Evolutionary conservation across 2,329 filamentous ascomycete species (phyloP).

Genomic region (Ophiocordyceps camponoti-floridani): DNA sequence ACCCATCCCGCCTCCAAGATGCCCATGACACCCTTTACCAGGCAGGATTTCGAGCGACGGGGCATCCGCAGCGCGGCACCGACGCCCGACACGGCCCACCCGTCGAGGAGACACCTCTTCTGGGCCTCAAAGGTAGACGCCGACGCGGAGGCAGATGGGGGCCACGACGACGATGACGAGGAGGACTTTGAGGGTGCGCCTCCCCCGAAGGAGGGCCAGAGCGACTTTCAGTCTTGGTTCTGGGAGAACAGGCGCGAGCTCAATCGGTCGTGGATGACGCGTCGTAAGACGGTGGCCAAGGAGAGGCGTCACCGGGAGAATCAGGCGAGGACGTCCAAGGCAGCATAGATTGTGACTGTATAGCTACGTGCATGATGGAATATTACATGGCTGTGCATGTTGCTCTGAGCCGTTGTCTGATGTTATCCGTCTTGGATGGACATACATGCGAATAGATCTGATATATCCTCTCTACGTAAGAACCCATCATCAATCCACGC

Average conservation of each 20-base stretch:
- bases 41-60: constrained; percentile 58
- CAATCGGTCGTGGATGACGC: constrained; percentile 47
- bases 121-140: constrained; percentile 27
- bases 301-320: constrained; percentile 51
- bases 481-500: too few species aligned
- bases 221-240: constrained; percentile 49
- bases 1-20: constrained; percentile 13
- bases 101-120: constrained; percentile 43
- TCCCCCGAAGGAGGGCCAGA: constrained; percentile 12
- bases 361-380: not conserved
- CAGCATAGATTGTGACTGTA: constrained; percentile 8
- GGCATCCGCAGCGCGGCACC: constrained; percentile 75
- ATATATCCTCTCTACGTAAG: not conserved
- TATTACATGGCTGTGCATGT: too few species aligned
- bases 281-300: constrained; percentile 44
- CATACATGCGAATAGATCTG: not conserved
- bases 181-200: constrained; percentile 9
- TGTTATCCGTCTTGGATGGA: too few species aligned
- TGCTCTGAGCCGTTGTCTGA: too few species aligned
- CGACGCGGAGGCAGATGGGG: constrained; percentile 24
- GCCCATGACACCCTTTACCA: constrained; percentile 71
- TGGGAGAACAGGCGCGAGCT: constrained; percentile 48
- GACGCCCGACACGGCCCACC: constrained; percentile 81
- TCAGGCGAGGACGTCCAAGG: constrained; percentile 29
- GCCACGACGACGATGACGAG: constrained; percentile 14